A percentile compares a stretch with the other conserved stretches of the same genome.
These are phyloP conservation scores for Dactylonectria estremocensis DNA, from an alignment of 2,329 filamentous ascomycete genomes.

Conservation along the genomic window DNA sequence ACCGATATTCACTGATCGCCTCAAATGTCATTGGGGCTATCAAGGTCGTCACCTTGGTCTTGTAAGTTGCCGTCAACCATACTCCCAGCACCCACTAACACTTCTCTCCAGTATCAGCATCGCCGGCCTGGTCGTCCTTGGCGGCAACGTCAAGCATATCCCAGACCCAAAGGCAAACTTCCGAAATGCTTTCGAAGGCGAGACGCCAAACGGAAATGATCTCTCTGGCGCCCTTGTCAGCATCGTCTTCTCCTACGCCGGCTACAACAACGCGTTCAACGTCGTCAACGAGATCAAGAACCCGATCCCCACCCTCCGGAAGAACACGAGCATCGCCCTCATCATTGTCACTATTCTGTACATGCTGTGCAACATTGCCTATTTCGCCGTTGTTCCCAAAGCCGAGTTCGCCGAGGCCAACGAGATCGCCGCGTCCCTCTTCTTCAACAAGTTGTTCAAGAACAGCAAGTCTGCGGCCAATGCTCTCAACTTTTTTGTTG, in stretches of 20 bases:
- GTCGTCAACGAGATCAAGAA: conserved; percentile 75
- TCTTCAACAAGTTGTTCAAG: conserved; percentile 72
- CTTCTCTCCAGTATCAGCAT: conserved; percentile 61
- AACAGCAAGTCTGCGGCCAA: conserved; percentile 59
- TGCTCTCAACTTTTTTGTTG: conserved; percentile 71
- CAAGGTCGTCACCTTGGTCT: conserved; percentile 74
- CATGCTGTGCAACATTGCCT: conserved; percentile 72
- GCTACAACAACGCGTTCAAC: conserved; percentile 74
- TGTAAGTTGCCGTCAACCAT: conserved; percentile 46
- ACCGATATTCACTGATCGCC: conserved; percentile 68
- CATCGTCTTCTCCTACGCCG: conserved; percentile 71
- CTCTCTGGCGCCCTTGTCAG: conserved; percentile 67
- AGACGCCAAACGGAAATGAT: conserved; percentile 54
- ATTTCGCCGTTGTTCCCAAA: conserved; percentile 69
- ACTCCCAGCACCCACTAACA: not conserved
- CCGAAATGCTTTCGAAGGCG: conserved; percentile 53
- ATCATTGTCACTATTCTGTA: conserved; percentile 68
- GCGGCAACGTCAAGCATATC: conserved; percentile 51
- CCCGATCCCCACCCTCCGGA: conserved; percentile 69
- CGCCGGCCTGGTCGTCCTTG: conserved; percentile 73
- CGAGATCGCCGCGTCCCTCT: conserved; percentile 69
- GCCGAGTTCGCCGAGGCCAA: conserved; percentile 65
- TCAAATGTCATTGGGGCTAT: conserved; percentile 70
- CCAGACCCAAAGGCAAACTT: conserved; percentile 54
- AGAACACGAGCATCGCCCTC: conserved; percentile 64